Conservation (phyloP, 2,329 filamentous ascomycete species). For the Lithohypha guttulata region DNA sequence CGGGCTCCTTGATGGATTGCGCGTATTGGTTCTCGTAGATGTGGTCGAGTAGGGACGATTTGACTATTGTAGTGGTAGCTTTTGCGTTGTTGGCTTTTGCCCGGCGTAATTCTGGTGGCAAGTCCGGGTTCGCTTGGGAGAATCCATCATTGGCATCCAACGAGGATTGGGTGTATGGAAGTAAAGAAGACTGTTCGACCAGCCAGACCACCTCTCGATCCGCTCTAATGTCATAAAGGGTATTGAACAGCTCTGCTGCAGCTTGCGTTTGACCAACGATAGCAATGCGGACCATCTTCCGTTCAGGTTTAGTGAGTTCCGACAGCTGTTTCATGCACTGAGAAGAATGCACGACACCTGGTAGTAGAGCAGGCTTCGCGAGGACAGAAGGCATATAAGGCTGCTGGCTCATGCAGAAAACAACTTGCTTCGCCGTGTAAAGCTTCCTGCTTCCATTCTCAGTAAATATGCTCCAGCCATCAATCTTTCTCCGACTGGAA, state of each 20-base stretch:
- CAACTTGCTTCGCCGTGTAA: slow-evolving; percentile 13
- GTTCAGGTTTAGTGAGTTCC: background rate
- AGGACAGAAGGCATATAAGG: slow-evolving; percentile 11
- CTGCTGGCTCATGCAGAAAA: slow-evolving; percentile 12
- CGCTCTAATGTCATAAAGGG: slow-evolving; percentile 13
- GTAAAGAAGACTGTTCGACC: slow-evolving; percentile 4
- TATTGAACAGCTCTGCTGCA: slow-evolving; percentile 15
- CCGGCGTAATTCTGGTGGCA: slow-evolving; percentile 1
- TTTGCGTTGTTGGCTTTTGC: background rate
- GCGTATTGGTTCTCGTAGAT: slow-evolving; percentile 17
- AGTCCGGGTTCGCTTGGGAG: too few species aligned
- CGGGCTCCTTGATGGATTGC: slow-evolving; percentile 15
- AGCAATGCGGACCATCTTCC: slow-evolving; percentile 10
- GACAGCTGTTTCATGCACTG: slow-evolving; percentile 3
- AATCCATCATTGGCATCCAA: too few species aligned
- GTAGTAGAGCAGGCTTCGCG: background rate
- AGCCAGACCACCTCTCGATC: slow-evolving; percentile 15
- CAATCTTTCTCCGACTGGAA: slow-evolving; percentile 6
- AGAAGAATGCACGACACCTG: slow-evolving; percentile 14
- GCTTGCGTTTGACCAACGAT: slow-evolving; percentile 16
- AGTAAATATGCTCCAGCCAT: slow-evolving; percentile 12
- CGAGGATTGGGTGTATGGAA: background rate
- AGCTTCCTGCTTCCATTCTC: slow-evolving; percentile 10
- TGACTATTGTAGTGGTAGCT: background rate
- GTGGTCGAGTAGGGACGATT: slow-evolving; percentile 29